Evolutionary conservation across 2,329 filamentous ascomycete species (phyloP), one percentile per base, ranked within the genome.

Genomic region (Fusarium anthophilum): DNA sequence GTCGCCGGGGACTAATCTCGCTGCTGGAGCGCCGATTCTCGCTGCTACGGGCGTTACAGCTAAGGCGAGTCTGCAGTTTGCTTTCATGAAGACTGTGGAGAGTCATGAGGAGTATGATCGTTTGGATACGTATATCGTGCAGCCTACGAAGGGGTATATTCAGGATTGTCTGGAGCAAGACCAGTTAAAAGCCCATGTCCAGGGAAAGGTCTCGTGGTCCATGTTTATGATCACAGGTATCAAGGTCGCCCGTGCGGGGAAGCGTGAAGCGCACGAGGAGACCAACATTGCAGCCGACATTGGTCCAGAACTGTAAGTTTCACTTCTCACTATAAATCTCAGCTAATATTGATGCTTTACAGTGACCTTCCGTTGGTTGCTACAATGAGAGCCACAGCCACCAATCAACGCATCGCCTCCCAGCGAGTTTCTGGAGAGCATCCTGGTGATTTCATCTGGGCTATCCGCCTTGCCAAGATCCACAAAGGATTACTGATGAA

Each of bases 251-350:
- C 60, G 60, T 12, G 53, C 24, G 9, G 60, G 60, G 14, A 58
- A 32, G 17, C 24, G 51, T 1, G 60, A 47, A 17, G 17, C 14
- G 0, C 41, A 15, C 0, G 24, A 58, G 1, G 39, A n/a, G 14
- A 58, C 11, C 3, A 28, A 17, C 14, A 0, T 24, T 0, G 26
- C 22, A 3, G 10, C 41, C 0, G 32, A 63, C 1, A 32, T 58
- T 1, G 59, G 59, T 0, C 59, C 59, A 30, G 54, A 63, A 6
- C 8, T 63, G 51, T 56, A 6, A 28, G 22, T 35, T 1, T 4
- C 1, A 18, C 8, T 8, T 47, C 2, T 17, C 14, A 6, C 1
- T 2, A 17, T 3, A 3, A n/a, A 0, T 30, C 2, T 3, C 9
- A 18, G 3, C 0, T 18, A 2, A 32, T n/a, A 8, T 8, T 24